These are phyloP conservation scores for Calycina herbarum DNA, from an alignment of 2,329 filamentous ascomycete species.

Conservation along the genomic window DNA sequence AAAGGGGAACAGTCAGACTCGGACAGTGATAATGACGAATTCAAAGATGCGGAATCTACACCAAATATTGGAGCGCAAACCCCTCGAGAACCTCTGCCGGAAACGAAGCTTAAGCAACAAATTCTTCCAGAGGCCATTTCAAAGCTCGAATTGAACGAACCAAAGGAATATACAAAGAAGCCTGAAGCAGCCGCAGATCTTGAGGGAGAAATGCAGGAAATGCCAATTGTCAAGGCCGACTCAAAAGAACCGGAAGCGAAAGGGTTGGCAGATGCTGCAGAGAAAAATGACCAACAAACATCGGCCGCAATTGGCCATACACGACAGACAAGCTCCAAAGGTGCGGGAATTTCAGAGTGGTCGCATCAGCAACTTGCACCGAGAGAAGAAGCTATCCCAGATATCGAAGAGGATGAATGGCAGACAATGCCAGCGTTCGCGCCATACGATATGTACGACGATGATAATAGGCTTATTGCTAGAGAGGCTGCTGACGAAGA, in stretches of 20 bases:
- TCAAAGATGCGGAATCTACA: slow-evolving; percentile 41
- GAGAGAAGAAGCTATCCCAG: slow-evolving; percentile 48
- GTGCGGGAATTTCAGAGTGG: slow-evolving; percentile 66
- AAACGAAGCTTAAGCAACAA: slow-evolving; percentile 25
- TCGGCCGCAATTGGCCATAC: slow-evolving; percentile 20
- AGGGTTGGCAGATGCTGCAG: slow-evolving; percentile 2
- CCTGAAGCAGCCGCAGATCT: slow-evolving; percentile 15
- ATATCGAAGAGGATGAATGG: slow-evolving; percentile 73
- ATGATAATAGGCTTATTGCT: slow-evolving; percentile 84
- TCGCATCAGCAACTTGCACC: slow-evolving; percentile 80
- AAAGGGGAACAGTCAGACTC: slow-evolving; percentile 29
- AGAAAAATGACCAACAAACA: slow-evolving; percentile 4
- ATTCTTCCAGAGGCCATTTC: slow-evolving; percentile 10
- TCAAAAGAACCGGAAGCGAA: slow-evolving; percentile 6
- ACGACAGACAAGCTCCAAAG: slow-evolving; percentile 27
- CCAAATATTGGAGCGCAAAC: slow-evolving; percentile 27
- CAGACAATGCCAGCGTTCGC: slow-evolving; percentile 93
- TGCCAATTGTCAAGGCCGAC: slow-evolving; percentile 11
- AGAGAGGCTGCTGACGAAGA: slow-evolving; percentile 72
- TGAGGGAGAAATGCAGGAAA: slow-evolving; percentile 12
- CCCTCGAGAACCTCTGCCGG: slow-evolving; percentile 15
- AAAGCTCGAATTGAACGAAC: slow-evolving; percentile 7
- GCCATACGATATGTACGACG: slow-evolving; percentile 92
- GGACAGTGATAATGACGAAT: slow-evolving; percentile 44
- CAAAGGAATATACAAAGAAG: slow-evolving; percentile 18